Percentiles rank a stretch among this genome's conserved stretches.
phyloP scores from a whole-genome alignment of 2,329 filamentous ascomycete species.

The Botrytis paeoniae region DNA sequence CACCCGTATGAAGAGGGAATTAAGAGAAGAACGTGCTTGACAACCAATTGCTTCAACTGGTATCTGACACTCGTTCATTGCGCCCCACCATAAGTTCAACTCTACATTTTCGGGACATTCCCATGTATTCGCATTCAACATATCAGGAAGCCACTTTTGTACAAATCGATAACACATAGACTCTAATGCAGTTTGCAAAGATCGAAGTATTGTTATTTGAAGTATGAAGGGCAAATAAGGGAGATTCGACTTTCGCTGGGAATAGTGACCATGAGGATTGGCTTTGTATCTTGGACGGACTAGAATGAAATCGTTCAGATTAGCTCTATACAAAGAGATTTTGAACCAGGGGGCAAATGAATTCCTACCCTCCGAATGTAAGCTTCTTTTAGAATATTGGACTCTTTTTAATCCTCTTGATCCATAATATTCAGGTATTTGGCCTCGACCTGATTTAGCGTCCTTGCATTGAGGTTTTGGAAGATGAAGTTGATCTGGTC shows the following conservation, averaged over 20 bases:
- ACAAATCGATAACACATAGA: slow-evolving; percentile 24
- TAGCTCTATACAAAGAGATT: background rate
- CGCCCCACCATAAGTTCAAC: slow-evolving; percentile 23
- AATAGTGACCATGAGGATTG: background rate
- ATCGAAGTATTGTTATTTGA: slow-evolving; percentile 23
- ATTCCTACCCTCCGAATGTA: background rate
- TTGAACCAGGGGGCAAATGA: background rate
- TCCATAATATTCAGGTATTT: background rate
- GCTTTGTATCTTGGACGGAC: background rate
- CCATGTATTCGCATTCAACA: slow-evolving; percentile 21
- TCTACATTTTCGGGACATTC: slow-evolving; percentile 25
- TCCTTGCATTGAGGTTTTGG: background rate
- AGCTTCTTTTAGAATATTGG: background rate
- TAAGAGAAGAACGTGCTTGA: slow-evolving; percentile 4
- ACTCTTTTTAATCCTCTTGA: background rate
- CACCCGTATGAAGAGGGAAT: slow-evolving; percentile 13
- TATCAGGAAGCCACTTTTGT: slow-evolving; percentile 24
- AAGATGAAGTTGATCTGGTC: background rate
- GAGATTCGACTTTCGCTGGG: background rate
- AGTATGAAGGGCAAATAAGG: slow-evolving; percentile 23
- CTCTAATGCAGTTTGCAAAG: slow-evolving; percentile 23
- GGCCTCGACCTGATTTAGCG: background rate
- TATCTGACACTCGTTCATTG: slow-evolving; percentile 18
- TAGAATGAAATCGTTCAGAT: background rate
- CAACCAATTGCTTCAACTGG: slow-evolving; percentile 20